Evolutionary conservation across 31 red algal species (phyloP).

Genomic region (Endocladia muricata): DNA sequence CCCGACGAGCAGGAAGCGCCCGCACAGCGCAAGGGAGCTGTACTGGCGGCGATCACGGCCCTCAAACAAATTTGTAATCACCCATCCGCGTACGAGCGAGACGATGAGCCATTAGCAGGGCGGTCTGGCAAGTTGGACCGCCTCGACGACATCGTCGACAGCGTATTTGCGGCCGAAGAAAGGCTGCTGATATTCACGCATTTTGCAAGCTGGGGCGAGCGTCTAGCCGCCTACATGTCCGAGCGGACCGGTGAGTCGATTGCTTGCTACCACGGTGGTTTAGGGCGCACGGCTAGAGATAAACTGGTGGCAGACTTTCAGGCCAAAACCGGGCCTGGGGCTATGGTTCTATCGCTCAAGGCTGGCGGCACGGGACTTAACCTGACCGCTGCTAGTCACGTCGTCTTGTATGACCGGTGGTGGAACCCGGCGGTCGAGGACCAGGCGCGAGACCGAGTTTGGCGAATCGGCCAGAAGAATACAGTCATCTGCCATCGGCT

Average conservation of each 20-base stretch:
- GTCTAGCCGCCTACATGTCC: not conserved
- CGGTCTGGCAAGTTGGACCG: not conserved
- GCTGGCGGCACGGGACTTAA: conserved; percentile 80
- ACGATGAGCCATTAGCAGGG: not conserved
- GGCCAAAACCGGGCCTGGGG: no score
- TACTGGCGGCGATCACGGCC: not conserved
- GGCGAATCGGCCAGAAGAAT: conserved; percentile 89
- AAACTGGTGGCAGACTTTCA: no score
- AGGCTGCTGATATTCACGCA: conserved; percentile 11
- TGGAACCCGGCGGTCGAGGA: conserved; percentile 92
- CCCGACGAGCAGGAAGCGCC: no score
- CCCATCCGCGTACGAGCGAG: not conserved
- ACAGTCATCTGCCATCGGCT: conserved; percentile 41
- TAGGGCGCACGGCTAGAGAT: no score
- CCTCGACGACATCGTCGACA: conserved; percentile 4
- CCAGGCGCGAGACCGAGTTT: conserved; percentile 90
- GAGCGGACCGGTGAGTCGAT: not conserved
- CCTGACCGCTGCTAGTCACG: conserved; percentile 81
- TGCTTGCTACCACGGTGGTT: no score
- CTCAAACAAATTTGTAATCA: conserved; percentile 9
- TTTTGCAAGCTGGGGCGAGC: not conserved
- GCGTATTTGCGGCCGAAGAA: not conserved
- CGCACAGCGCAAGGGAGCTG: no score
- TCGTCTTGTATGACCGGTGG: conserved; percentile 93
- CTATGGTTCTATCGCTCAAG: conserved; percentile 76